phyloP scores from a whole-genome alignment of 345 rosid genomes.

The Tarenaya hassleriana region DNA sequence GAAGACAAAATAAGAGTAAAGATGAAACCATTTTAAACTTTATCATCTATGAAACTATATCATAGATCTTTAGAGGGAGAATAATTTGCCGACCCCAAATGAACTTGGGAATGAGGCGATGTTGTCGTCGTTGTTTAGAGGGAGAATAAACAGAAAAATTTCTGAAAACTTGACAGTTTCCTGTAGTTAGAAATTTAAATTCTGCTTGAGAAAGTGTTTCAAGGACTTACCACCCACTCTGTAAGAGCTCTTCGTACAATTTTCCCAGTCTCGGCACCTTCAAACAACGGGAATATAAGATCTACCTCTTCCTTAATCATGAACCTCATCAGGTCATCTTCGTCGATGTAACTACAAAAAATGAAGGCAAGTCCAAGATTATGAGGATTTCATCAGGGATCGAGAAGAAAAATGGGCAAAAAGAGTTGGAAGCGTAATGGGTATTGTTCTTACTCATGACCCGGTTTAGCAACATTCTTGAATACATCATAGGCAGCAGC shows the following conservation, averaged over 20 bases:
- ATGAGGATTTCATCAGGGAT: constrained; percentile 9
- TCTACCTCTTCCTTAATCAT: constrained; percentile 88
- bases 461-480: constrained; percentile 45
- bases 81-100: no score
- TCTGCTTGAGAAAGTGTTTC: not conserved
- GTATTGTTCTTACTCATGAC: constrained; percentile 38
- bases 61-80: no score
- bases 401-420: not conserved
- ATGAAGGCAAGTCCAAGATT: not conserved
- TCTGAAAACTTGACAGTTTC: not conserved
- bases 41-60: no score
- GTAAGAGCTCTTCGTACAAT: constrained; percentile 55
- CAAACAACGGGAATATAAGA: constrained; percentile 61
- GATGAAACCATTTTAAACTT: not conserved
- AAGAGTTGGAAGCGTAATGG: not conserved
- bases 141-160: constrained; percentile 2
- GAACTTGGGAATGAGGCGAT: no score
- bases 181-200: no score
- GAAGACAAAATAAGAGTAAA: not conserved
- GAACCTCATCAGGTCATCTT: constrained; percentile 67
- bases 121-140: no score
- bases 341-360: constrained; percentile 52
- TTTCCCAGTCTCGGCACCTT: constrained; percentile 46
- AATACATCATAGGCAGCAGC: constrained; percentile 66
- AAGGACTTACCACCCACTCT: constrained; percentile 67